Percentiles rank a stretch among this genome's conserved stretches.
These are phyloP conservation scores for Phellinidium pouzarii DNA, from an alignment of 1,284 basidiomycete species.

Conservation along the genomic window DNA sequence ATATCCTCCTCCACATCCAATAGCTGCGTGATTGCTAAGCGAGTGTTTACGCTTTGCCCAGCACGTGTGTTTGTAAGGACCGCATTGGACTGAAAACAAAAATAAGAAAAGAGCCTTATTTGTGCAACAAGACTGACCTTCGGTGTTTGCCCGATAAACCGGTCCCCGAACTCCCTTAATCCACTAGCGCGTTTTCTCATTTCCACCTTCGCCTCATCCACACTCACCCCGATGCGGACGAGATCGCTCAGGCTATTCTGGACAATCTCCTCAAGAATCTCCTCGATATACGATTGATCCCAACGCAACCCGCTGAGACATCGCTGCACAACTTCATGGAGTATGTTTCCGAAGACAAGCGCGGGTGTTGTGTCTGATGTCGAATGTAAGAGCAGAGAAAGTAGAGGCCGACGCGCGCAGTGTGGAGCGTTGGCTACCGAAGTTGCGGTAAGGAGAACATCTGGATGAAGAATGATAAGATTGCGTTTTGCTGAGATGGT, in stretches of 20 bases:
- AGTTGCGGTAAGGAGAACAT: constrained; percentile 84
- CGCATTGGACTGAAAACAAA: constrained; percentile 55
- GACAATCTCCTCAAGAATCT: constrained; percentile 50
- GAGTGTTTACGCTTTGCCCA: constrained; percentile 37
- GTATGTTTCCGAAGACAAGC: constrained; percentile 83
- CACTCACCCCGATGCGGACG: constrained; percentile 50
- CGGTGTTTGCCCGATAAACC: constrained; percentile 53
- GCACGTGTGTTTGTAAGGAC: constrained; percentile 60
- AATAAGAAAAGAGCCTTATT: constrained; percentile 5
- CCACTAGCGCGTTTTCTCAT: constrained; percentile 57
- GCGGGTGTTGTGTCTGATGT: constrained; percentile 54
- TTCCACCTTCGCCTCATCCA: constrained; percentile 60
- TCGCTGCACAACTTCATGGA: constrained; percentile 83
- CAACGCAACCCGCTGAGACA: constrained; percentile 58
- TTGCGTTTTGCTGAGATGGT: constrained; percentile 51
- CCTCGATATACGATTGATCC: constrained; percentile 53
- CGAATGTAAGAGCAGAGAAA: constrained; percentile 55
- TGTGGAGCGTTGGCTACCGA: constrained; percentile 75
- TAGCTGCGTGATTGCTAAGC: constrained; percentile 67
- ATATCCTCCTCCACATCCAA: constrained; percentile 96
- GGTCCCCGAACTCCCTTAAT: constrained; percentile 54
- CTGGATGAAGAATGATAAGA: constrained; percentile 80
- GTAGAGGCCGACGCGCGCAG: constrained; percentile 77
- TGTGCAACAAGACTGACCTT: constrained; percentile 40
- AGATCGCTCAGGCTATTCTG: constrained; percentile 49